Base-by-base conservation (phyloP, 1,139 yeast species). In the Yueomyces sp. region DNA sequence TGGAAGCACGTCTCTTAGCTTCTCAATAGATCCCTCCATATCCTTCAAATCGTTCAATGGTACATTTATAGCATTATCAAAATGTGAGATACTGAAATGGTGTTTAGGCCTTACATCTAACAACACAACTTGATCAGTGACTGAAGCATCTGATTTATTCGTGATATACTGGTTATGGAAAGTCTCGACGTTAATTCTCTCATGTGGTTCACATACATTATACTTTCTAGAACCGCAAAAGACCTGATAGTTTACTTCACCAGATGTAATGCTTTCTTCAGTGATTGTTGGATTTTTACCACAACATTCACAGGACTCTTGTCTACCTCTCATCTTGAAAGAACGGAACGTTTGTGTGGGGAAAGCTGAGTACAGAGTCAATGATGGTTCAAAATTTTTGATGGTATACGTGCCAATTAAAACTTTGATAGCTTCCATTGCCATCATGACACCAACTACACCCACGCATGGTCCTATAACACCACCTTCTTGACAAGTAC, bases 391-490 rank as follows among this genome's bases (percentile, higher is more conserved):
- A 59, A 82, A 85, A 38, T 59, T 68, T 0, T 69, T 72, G 3
- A 42, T 42, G 1, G 69, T 65, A 56, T 85, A 84, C 41, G 63
- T 67, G 0, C 72, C 81, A 1, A 82, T 71, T 4, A 86, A 53
- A 2, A 89, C 67, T 56, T 91, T 89, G 39, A 93, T 72, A 0
- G 95, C 71, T 55, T 93, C 98, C 32, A 83, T 66, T 0, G 96
- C 94, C 82, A 93, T 93, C 67, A 84, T 70, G 0, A 79, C 70
- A 3, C 99, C 99, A 58, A 91, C 76, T 1, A 87, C 56, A 0
- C 98, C 99, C 40, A 93, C 94, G 4, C 91, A 93, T 0, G 98
- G 96, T 0, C 98, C 98, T 27, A 93, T 63, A 1, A 93, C 95
- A 3, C 99, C 99, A 3, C 95, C 95, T 60, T 87, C 97, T 7